Base-by-base conservation (phyloP, 345 rosid genomes). In the Hibiscus mutabilis region DNA sequence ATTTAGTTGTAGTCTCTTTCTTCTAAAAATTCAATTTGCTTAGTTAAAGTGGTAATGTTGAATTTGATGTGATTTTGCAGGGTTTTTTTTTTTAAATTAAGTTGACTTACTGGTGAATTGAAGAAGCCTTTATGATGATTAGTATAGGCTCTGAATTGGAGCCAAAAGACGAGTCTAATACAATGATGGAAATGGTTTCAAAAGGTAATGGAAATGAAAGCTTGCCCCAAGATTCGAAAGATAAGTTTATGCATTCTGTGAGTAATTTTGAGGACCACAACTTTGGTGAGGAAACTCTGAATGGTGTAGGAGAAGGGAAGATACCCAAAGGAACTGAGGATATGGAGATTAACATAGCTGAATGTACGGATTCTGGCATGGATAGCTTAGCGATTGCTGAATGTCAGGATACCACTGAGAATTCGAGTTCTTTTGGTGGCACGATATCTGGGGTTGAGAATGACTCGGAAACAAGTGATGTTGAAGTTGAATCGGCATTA, bases 371-470 rank as follows among this genome's bases (percentile, higher is more conserved):
- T 62, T 73, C 61, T 52, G n/a, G 18, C 27, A 60, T 31, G 69
- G 33, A 63, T 35, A 73, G 60, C 49, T 42, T 73, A 65, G 51
- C 35, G 61, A 79, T 59, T 69, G 77, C 76, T 53, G 80, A 63
- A 60, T 79, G 72, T 59, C 79, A 80, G 70, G 87, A 82, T 78
- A 79, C 60, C 12, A 86, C 89, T 55, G 97, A 95, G 82, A 83
- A 69, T 78, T 87, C 91, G 1, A 91, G 97, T 78, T 95, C 99
- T 35, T 95, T 92, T 71, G 81, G 89, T 74, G 85, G 84, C 55
- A 81, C 97, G 1, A 66, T 40, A 37, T 84, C 91, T 51, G 86
- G 79, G 27, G 9, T 66, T 58, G 92, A 83, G 60, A 72, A 72
- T 79, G 82, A 73, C 57, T 24, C 78, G 7, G 60, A 29, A 31